phyloP scores from a whole-genome alignment of 139 green algal genomes.

The Tetradesmus obliquus region DNA sequence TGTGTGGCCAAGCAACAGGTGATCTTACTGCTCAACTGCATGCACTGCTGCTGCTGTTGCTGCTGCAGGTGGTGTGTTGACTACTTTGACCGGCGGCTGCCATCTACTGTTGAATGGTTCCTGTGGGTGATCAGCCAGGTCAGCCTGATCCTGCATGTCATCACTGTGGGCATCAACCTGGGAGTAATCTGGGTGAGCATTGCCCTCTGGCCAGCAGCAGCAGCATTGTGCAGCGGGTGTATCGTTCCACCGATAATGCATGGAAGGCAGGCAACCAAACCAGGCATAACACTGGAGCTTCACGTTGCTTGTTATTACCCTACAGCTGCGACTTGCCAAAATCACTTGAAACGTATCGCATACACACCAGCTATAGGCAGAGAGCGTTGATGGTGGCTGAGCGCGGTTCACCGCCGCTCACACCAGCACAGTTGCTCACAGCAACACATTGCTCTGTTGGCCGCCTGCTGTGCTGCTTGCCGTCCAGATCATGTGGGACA shows the following conservation, averaged over 20 bases:
- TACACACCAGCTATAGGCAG: too few species aligned
- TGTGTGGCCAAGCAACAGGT: background rate
- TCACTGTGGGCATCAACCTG: conserved; percentile 54
- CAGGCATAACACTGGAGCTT: background rate
- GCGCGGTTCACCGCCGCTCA: too few species aligned
- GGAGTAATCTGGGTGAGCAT: conserved; percentile 53
- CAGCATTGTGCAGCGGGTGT: background rate
- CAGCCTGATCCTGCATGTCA: conserved; percentile 52
- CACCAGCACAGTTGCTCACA: too few species aligned
- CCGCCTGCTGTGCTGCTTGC: too few species aligned
- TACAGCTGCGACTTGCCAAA: too few species aligned
- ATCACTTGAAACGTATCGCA: too few species aligned
- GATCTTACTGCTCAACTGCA: background rate
- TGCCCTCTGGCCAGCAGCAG: background rate
- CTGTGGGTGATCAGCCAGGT: conserved; percentile 28
- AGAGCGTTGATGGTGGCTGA: too few species aligned
- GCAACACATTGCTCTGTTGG: background rate
- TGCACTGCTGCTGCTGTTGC: background rate
- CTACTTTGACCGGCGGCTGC: conserved; percentile 45
- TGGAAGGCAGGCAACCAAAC: background rate
- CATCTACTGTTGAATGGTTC: conserved; percentile 38
- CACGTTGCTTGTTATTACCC: too few species aligned
- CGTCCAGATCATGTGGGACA: conserved; percentile 52
- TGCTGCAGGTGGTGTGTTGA: conserved; percentile 33
- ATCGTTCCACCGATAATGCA: background rate